These are phyloP conservation scores for Prinsepia uniflora DNA, from an alignment of 306 rosid genomes.

Conservation along the genomic window DNA sequence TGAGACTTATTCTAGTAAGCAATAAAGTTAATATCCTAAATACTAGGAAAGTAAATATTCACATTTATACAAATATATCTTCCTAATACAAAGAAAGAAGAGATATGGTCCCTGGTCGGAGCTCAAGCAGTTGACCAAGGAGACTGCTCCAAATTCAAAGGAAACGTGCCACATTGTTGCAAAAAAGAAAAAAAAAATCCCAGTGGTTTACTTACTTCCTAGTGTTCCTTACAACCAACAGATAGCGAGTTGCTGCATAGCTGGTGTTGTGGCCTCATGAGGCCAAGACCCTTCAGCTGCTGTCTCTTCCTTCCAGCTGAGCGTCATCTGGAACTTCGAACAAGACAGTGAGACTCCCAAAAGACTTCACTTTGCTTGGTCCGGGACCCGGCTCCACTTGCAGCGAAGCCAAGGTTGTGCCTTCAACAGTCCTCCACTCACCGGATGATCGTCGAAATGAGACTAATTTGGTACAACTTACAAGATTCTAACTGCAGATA, in stretches of 20 bases:
- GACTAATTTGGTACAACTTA: not conserved
- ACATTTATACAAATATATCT: too few species aligned
- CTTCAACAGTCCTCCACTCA: constrained; percentile 45
- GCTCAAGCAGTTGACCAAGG: constrained; percentile 84
- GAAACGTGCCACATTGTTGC: constrained; percentile 63
- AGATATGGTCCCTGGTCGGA: constrained; percentile 66
- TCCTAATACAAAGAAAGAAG: constrained; percentile 69
- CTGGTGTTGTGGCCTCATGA: constrained; percentile 76
- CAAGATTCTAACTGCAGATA: not conserved
- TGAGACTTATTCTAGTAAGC: too few species aligned
- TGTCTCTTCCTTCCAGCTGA: constrained; percentile 66
- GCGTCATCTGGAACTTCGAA: constrained; percentile 74
- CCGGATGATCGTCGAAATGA: constrained; percentile 48
- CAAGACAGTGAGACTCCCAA: constrained; percentile 70
- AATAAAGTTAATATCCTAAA: too few species aligned
- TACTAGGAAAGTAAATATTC: too few species aligned
- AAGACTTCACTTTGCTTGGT: constrained; percentile 60
- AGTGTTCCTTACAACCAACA: constrained; percentile 79
- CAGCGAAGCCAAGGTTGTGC: constrained; percentile 65
- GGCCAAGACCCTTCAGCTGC: constrained; percentile 63
- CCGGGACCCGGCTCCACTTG: constrained; percentile 79
- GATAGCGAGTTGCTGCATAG: constrained; percentile 61
- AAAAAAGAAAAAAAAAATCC: constrained; percentile 47
- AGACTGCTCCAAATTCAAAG: constrained; percentile 67
- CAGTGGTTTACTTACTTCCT: constrained; percentile 62